Percentiles rank a stretch among this genome's conserved stretches.
These are phyloP conservation scores for Sporothrix variecibatus DNA, from an alignment of 2,329 filamentous ascomycete genomes.

Conservation along the genomic window DNA sequence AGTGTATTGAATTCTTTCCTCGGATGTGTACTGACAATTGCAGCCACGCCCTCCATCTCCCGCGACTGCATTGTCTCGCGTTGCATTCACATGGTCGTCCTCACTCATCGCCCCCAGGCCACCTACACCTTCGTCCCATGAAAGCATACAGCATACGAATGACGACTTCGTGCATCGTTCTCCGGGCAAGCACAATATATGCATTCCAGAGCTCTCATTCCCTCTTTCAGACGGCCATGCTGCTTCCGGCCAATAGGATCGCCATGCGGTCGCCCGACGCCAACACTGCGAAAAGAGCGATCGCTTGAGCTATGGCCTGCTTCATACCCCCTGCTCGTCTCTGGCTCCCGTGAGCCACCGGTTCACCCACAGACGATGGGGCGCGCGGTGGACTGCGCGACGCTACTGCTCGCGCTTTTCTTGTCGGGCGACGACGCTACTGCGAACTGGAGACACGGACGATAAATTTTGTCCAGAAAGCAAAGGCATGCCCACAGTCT, in stretches of 20 bases:
- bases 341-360: slow-evolving; percentile 21
- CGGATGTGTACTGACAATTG: background rate
- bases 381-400: background rate
- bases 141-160: background rate
- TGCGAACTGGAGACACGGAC: slow-evolving; percentile 1
- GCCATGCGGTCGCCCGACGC: slow-evolving; percentile 2
- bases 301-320: slow-evolving; percentile 2
- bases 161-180: background rate
- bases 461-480: background rate
- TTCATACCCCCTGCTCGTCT: background rate
- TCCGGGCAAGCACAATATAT: background rate
- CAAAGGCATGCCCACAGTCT: background rate
- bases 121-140: background rate
- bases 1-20: background rate
- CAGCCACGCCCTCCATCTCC: background rate
- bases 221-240: background rate
- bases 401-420: slow-evolving; percentile 11
- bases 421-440: background rate
- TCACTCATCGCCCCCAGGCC: background rate
- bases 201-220: slow-evolving; percentile 1
- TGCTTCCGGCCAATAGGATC: slow-evolving; percentile 20
- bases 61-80: background rate
- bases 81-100: background rate
- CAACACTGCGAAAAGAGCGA: background rate
- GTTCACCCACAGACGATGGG: slow-evolving; percentile 10